Conservation (phyloP, 208 protist species). For the Zelonia costaricensis region DNA sequence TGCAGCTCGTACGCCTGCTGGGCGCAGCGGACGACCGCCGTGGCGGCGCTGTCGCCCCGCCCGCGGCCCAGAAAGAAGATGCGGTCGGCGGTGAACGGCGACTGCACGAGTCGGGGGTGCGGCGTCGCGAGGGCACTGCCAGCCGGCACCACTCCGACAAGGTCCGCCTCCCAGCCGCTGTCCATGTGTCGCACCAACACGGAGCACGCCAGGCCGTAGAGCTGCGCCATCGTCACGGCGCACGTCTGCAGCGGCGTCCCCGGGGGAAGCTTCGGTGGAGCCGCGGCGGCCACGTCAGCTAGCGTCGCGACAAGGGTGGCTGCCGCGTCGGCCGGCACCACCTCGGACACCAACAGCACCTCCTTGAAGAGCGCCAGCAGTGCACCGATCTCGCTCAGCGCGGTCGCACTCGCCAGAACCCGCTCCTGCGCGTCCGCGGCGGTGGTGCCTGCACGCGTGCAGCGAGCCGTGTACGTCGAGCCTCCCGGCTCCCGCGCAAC, state of each 20-base stretch:
- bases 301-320: not conserved
- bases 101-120: not conserved
- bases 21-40: slow-evolving; percentile 35
- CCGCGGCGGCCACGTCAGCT: too few relatives aligned
- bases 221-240: slow-evolving; percentile 9
- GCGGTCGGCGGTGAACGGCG: slow-evolving; percentile 15
- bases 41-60: slow-evolving; percentile 1
- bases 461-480: slow-evolving; percentile 13
- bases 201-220: slow-evolving; percentile 28
- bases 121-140: slow-evolving; percentile 8
- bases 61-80: slow-evolving; percentile 22
- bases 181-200: slow-evolving; percentile 18
- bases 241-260: slow-evolving; percentile 25
- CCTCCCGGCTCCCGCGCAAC: slow-evolving; percentile 5
- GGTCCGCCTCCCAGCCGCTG: slow-evolving; percentile 12
- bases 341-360: slow-evolving; percentile 2
- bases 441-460: not conserved
- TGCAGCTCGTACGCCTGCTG: slow-evolving; percentile 39
- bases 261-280: slow-evolving; percentile 12
- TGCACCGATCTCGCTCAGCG: slow-evolving; percentile 22
- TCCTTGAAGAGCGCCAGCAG: not conserved
- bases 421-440: not conserved
- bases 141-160: slow-evolving; percentile 16
- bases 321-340: not conserved
- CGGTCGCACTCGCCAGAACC: slow-evolving; percentile 5